Conservation (phyloP, 345 rosid species). For the Stellera chamaejasme region DNA sequence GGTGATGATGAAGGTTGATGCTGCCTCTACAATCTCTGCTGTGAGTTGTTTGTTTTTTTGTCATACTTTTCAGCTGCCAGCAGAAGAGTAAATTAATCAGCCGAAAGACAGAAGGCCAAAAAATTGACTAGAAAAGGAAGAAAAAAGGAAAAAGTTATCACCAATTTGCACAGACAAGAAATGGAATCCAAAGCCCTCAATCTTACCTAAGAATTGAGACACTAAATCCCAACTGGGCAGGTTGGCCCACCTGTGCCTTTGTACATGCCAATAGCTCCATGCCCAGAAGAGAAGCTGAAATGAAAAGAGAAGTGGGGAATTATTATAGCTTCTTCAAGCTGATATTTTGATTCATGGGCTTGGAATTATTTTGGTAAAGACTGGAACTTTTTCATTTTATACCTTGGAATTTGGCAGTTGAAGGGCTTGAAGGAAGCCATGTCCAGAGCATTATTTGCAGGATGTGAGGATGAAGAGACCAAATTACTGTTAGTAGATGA, state of each 20-base stretch:
- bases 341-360: too few relatives aligned
- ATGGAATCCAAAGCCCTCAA: slow-evolving; percentile 18
- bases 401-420: slow-evolving; percentile 85
- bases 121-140: too few relatives aligned
- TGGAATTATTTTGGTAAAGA: neutral
- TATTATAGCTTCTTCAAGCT: too few relatives aligned
- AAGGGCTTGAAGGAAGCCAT: slow-evolving; percentile 53
- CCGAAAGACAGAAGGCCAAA: too few relatives aligned
- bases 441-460: slow-evolving; percentile 33
- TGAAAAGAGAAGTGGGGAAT: too few relatives aligned
- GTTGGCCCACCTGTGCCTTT: slow-evolving; percentile 71
- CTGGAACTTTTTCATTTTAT: neutral
- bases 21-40: slow-evolving; percentile 30
- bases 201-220: slow-evolving; percentile 24
- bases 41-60: slow-evolving; percentile 23
- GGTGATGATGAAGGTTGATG: slow-evolving; percentile 9
- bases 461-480: slow-evolving; percentile 24
- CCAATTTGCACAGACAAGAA: slow-evolving; percentile 1
- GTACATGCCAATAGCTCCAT: slow-evolving; percentile 56
- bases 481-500: slow-evolving; percentile 34
- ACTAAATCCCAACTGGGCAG: slow-evolving; percentile 84
- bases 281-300: slow-evolving; percentile 53
- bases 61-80: slow-evolving; percentile 29
- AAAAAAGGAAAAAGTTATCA: neutral
- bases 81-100: slow-evolving; percentile 8